A percentile compares a stretch with the other conserved stretches of the same genome.
phyloP scores from a whole-genome alignment of 225 moss, liverwort and hornwort genomes.

The Bryum argenteum region DNA sequence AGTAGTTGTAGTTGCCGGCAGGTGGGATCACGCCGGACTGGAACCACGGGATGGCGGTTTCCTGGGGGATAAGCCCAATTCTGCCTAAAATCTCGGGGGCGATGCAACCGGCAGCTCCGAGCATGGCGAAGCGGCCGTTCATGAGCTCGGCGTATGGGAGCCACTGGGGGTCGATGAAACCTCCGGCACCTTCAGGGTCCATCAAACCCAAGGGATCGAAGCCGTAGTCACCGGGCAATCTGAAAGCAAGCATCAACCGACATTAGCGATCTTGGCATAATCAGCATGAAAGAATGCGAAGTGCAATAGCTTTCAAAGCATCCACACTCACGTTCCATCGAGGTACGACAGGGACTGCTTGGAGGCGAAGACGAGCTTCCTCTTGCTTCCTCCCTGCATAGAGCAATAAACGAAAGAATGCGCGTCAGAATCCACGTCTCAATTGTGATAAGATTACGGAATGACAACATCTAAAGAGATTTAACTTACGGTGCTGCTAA shows the following conservation, averaged over 20 bases:
- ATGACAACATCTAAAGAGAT: too few species aligned
- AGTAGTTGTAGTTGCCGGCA: conserved; percentile 66
- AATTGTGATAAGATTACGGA: too few species aligned
- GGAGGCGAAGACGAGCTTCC: conserved; percentile 81
- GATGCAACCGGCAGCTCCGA: conserved; percentile 82
- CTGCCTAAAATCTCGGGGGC: conserved; percentile 83
- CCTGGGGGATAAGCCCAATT: conserved; percentile 65
- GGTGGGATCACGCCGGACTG: conserved; percentile 76
- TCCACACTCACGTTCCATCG: conserved; percentile 62
- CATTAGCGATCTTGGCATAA: too few species aligned
- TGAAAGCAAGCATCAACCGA: conserved; percentile 9
- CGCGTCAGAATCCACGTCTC: too few species aligned
- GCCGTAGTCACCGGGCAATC: conserved; percentile 87
- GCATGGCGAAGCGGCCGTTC: conserved; percentile 92
- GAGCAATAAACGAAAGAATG: too few species aligned
- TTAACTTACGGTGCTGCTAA: conserved; percentile 34
- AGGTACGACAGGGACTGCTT: conserved; percentile 88
- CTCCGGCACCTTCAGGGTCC: conserved; percentile 88
- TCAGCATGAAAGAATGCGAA: too few species aligned
- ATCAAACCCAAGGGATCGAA: conserved; percentile 90
- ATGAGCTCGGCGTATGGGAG: conserved; percentile 88
- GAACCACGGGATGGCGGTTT: conserved; percentile 87
- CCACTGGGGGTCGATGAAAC: conserved; percentile 89
- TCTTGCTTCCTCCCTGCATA: conserved; percentile 46
- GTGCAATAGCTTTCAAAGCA: too few species aligned